Base-by-base conservation (phyloP, 2,329 filamentous ascomycete species). In the Xylaria polymorpha region DNA sequence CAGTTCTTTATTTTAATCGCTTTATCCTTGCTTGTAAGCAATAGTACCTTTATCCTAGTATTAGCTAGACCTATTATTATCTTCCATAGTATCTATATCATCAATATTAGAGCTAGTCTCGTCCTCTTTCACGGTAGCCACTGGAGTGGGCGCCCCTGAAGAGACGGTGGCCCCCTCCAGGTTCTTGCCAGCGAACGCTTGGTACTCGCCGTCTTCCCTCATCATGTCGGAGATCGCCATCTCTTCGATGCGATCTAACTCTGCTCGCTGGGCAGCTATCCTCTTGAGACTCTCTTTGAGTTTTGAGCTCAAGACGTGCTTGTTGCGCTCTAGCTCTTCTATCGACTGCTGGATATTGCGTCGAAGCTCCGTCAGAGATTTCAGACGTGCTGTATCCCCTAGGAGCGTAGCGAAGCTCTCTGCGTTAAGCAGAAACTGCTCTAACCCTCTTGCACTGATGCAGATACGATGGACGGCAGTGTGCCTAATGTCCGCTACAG, bases 311-410 rank as follows among this genome's bases (percentile, higher is more conserved):
- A 69, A 35, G n/a, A 65, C 55, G 15, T 61, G 66, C 25, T 68
- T 65, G 14, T 68, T 68, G 4, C 66, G 61, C 35, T 68, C 61
- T 37, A 68, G 37, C 22, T 68, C 66, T 32, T 65, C 66, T 18
- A 61, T 68, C 2, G 66, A 22, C 50, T 57, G 61, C 32, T 68
- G 66, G 22, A 61, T 48, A 32, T 57, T 61, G 7, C 57, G 50
- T 14, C 66, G 39, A 8, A 68, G 39, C 35, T 61, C 43, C 4
- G 56, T 37, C 0, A 65, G 15, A 10, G 18, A 22, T 9, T 53
- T 53, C 14, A 61, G n/a, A n/a, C 48, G 57, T n/a, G 48, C 32
- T 6, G 32, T 51, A 15, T 68, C 61, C 5, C 50, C 57, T 4
- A 65, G 15, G 8, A 65, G 56, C 22, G 35, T 25, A 15, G 35